Base-by-base conservation (phyloP, 2,329 filamentous ascomycete species). In the Phyllosticta citribraziliensis region DNA sequence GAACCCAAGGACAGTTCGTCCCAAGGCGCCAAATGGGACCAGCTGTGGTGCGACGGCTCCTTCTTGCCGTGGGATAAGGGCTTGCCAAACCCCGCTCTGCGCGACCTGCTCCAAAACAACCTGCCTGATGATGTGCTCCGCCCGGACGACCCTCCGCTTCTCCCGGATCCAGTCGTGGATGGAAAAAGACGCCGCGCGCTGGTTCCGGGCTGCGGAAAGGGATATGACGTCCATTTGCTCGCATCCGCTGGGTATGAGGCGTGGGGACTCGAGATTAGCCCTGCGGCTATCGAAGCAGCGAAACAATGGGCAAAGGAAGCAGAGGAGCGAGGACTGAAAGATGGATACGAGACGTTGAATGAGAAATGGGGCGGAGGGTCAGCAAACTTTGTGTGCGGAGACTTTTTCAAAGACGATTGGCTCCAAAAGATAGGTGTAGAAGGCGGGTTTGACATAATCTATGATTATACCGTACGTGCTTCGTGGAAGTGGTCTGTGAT, bases 191-290 rank as follows among this genome's bases (percentile, higher is more conserved):
- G 81, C 66, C 78, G 77, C 61, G 90, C 87, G 1, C 77, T 95
- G 9, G 87, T 96, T 0, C 88, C 91, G 0, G 91, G 90, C 5
- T 96, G 91, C 73, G 91, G 91, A 0, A 82, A 83, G 55, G 91
- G 91, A 5, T 88, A 94, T 69, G 91, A 96, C 74, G 88, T 91
- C 1, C 78, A 90, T 10, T 78, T 96, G 47, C 80, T 96, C 53
- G 83, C 85, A 56, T 83, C 84, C 10, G 84, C 87, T 68, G 91
- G 91, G 1, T 94, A 89, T 70, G 87, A 95, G 73, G 84, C 85
- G 1, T 86, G 84, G 67, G 91, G 89, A 0, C 74, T 96, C 1
- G 91, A 95, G 70, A 81, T 82, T 60, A 86, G 85, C 53, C 68
- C 77, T 9, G 76, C 74, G 19, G 84, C 78, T 8, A 67, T 75